phyloP scores from a whole-genome alignment of 2,329 filamentous ascomycete genomes.

The Sporothrix inflata region DNA sequence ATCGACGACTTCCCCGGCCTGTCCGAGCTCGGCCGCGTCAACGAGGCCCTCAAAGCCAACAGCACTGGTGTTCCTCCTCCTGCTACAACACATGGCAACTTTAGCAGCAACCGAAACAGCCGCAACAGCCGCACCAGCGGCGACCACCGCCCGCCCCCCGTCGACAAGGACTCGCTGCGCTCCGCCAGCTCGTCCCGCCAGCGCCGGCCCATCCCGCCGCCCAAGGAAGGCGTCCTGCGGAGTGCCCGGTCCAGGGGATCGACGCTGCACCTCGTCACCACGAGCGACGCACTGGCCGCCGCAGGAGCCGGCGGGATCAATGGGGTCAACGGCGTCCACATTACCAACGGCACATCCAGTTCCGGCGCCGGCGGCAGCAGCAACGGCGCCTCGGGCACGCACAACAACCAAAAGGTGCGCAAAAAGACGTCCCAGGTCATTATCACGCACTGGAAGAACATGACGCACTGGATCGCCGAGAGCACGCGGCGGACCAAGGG shows the following conservation, averaged over 20 bases:
- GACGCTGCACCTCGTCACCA: slow-evolving; percentile 82
- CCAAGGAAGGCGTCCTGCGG: slow-evolving; percentile 75
- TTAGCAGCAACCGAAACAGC: slow-evolving; percentile 13
- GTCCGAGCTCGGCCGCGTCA: slow-evolving; percentile 60
- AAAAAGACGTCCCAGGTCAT: slow-evolving; percentile 63
- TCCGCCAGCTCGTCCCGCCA: slow-evolving; percentile 78
- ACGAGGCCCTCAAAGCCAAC: slow-evolving; percentile 44
- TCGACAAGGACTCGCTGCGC: slow-evolving; percentile 77
- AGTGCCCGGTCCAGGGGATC: slow-evolving; percentile 77
- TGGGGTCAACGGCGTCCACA: not conserved
- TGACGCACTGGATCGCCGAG: slow-evolving; percentile 66
- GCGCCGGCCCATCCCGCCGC: slow-evolving; percentile 76
- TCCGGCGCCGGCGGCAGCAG: not conserved
- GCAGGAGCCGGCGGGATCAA: slow-evolving; percentile 29
- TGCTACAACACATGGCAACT: slow-evolving; percentile 39
- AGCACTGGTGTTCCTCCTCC: not conserved
- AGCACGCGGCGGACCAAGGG: slow-evolving; percentile 57
- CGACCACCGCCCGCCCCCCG: slow-evolving; percentile 69
- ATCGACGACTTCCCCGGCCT: slow-evolving; percentile 77
- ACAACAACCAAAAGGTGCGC: slow-evolving; percentile 49
- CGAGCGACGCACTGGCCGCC: slow-evolving; percentile 55
- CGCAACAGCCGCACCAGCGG: slow-evolving; percentile 32
- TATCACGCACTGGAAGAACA: slow-evolving; percentile 64
- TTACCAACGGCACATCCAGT: not conserved
- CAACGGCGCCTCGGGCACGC: slow-evolving; percentile 31